Conservation (phyloP, 805 yeast species). For the Candida qinlingensis region DNA sequence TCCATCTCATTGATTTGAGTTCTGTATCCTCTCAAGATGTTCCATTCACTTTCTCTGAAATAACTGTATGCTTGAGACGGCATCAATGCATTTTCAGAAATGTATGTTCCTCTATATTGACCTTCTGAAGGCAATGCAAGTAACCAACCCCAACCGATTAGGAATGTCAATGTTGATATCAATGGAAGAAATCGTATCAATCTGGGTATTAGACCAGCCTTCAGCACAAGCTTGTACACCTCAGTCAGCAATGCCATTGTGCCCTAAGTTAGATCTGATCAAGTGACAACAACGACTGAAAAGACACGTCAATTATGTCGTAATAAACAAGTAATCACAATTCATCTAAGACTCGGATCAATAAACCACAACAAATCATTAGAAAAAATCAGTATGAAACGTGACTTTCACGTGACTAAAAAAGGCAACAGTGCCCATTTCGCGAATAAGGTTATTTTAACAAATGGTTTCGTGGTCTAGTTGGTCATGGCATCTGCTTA, state of each 20-base stretch:
- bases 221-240: constrained; percentile 37
- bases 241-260: constrained; percentile 43
- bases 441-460: not conserved
- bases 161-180: constrained; percentile 36
- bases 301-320: too few relatives aligned
- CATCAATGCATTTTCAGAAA: constrained; percentile 93
- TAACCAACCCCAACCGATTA: constrained; percentile 55
- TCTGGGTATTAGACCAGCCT: constrained; percentile 42
- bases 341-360: too few relatives aligned
- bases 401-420: not conserved
- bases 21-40: constrained; percentile 79
- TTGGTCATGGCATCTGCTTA: constrained; percentile 99
- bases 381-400: not conserved
- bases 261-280: too few relatives aligned
- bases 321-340: too few relatives aligned
- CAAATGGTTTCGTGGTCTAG: constrained; percentile 93
- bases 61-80: constrained; percentile 93
- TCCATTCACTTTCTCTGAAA: constrained; percentile 94
- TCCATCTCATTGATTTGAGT: constrained; percentile 33
- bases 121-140: constrained; percentile 71
- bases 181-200: constrained; percentile 38
- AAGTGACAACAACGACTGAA: too few relatives aligned
- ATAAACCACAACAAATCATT: not conserved
- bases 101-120: constrained; percentile 75
- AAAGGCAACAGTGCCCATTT: not conserved